Conservation (phyloP, 495 filamentous ascomycete genomes). For the Tuber microsphaerosporum region DNA sequence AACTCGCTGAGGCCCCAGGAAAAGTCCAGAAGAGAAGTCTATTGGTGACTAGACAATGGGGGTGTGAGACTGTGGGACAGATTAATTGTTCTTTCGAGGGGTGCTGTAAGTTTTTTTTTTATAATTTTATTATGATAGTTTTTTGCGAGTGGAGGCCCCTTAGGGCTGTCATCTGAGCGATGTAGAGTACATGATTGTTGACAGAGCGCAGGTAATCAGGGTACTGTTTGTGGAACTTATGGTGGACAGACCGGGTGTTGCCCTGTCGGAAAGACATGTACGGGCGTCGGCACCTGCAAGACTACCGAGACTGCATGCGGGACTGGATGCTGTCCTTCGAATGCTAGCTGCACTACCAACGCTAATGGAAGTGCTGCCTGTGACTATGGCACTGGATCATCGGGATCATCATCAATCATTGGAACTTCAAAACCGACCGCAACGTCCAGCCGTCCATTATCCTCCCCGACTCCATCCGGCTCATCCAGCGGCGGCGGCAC, state of each 20-base stretch:
- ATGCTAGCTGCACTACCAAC: slow-evolving; percentile 8
- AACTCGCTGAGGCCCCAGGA: not conserved
- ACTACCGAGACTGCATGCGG: slow-evolving; percentile 7
- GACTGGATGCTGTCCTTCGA: slow-evolving; percentile 13
- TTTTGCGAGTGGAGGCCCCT: not conserved
- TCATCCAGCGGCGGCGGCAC: not conserved
- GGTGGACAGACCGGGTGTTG: slow-evolving; percentile 23
- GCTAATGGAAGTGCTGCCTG: slow-evolving; percentile 7
- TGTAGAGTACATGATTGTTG: not conserved
- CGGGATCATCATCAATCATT: not conserved
- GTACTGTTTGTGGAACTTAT: slow-evolving; percentile 21
- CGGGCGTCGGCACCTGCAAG: slow-evolving; percentile 9
- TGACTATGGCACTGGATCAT: slow-evolving; percentile 4
- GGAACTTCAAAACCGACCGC: not conserved
- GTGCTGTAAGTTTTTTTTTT: slow-evolving; percentile 12
- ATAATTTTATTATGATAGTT: not conserved
- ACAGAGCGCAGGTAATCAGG: slow-evolving; percentile 6
- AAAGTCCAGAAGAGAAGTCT: not conserved
- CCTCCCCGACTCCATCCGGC: not conserved
- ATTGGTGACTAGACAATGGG: not conserved
- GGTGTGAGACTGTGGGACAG: slow-evolving; percentile 13
- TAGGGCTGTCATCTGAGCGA: not conserved
- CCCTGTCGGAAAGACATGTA: slow-evolving; percentile 13
- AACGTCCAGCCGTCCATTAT: not conserved
- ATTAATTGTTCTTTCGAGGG: slow-evolving; percentile 17